Percentiles rank a stretch among this genome's conserved stretches.
phyloP scores from a whole-genome alignment of 73 alveolate species.

The Stentor roeselii region DNA sequence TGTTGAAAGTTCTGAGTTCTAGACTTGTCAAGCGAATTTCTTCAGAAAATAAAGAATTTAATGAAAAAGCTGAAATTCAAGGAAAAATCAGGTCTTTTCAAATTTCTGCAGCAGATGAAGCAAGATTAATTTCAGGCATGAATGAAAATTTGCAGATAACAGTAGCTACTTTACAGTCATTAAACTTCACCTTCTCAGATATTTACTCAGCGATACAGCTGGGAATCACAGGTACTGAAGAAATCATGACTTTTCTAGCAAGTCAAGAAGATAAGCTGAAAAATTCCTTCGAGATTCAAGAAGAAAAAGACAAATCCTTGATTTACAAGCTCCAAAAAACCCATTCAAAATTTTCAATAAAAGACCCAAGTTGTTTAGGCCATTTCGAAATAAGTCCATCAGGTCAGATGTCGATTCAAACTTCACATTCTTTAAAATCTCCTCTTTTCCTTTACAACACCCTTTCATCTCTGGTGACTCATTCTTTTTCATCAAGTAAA shows the following conservation, averaged over 20 bases:
- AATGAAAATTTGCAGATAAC: slow-evolving; percentile 21
- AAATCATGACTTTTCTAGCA: background rate
- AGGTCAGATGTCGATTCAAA: background rate
- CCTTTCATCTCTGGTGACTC: no score
- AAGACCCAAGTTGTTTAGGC: background rate
- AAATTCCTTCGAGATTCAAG: background rate
- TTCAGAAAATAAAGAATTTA: background rate
- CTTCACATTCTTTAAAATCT: background rate
- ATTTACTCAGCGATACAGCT: background rate
- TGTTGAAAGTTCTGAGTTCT: no score
- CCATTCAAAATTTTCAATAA: background rate
- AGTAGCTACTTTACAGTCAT: background rate
- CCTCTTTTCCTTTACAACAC: no score
- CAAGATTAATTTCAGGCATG: background rate
- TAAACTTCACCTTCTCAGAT: background rate
- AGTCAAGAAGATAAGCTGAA: background rate
- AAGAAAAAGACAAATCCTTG: background rate
- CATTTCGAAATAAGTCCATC: background rate
- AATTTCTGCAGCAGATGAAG: slow-evolving; percentile 17
- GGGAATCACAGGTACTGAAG: background rate
- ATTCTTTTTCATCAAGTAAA: no score
- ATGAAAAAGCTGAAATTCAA: slow-evolving; percentile 1
- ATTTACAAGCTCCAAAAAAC: slow-evolving; percentile 3
- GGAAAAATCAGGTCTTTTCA: background rate
- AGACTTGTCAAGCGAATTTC: no score